Evolutionary conservation across 2,329 filamentous ascomycete genomes (phyloP).

Genomic region (Grosmannia serpens): DNA sequence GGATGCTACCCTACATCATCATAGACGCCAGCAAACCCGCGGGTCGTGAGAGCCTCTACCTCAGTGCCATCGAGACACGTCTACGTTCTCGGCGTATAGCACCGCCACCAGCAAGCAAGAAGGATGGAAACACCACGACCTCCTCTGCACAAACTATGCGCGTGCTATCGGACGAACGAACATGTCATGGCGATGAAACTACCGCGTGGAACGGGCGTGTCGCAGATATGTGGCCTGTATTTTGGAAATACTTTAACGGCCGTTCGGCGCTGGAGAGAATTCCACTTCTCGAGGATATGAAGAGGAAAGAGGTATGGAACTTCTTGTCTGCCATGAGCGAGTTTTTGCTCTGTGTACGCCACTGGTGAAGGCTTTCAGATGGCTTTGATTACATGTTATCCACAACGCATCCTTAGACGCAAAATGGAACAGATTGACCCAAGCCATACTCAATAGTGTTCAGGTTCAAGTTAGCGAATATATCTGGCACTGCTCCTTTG

Average conservation of each 20-base stretch:
- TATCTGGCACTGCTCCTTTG: neutral
- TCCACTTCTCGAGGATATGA: constrained; percentile 72
- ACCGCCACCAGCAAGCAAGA: constrained; percentile 9
- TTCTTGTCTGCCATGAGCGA: constrained; percentile 55
- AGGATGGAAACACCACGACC: neutral
- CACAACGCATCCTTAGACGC: neutral
- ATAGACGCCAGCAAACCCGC: constrained; percentile 69
- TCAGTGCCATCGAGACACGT: constrained; percentile 45
- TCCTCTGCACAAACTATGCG: neutral
- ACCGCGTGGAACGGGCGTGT: constrained; percentile 39
- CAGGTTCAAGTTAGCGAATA: neutral
- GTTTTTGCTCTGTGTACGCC: constrained; percentile 53
- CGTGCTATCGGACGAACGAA: no score
- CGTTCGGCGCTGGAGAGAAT: constrained; percentile 76
- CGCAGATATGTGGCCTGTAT: constrained; percentile 56
- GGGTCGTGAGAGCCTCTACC: constrained; percentile 63
- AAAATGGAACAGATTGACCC: neutral
- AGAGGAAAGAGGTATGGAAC: constrained; percentile 69
- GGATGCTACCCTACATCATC: constrained; percentile 55
- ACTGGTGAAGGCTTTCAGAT: no score
- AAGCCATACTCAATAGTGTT: no score
- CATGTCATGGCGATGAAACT: constrained; percentile 2
- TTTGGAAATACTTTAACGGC: constrained; percentile 84
- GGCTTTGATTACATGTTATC: no score
- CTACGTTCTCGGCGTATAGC: constrained; percentile 21